Conservation (phyloP, 192 early-diverging fungal species). For the Coemansia sp. region DNA sequence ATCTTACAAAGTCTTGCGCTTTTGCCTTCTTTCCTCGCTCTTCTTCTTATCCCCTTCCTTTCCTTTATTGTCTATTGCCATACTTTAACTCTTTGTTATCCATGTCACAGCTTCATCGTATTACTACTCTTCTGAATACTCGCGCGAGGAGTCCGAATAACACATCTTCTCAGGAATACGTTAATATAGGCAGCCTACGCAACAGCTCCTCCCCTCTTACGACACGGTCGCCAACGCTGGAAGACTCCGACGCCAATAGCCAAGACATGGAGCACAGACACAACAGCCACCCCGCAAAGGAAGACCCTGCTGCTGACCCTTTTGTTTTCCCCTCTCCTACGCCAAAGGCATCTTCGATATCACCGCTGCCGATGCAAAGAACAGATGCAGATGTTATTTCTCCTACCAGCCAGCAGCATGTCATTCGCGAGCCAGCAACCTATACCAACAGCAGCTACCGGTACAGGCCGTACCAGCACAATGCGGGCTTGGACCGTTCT, state of each 20-base stretch:
- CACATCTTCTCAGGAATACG: background rate
- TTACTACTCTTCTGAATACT: background rate
- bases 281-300: background rate
- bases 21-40: background rate
- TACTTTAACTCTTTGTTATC: background rate
- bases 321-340: background rate
- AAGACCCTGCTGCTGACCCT: background rate
- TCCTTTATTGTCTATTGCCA: background rate
- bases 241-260: background rate
- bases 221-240: slow-evolving; percentile 4
- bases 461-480: slow-evolving; percentile 30
- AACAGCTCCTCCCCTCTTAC: background rate
- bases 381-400: too few relatives aligned
- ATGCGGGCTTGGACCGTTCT: background rate
- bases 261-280: background rate
- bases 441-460: slow-evolving; percentile 26
- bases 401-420: slow-evolving; percentile 2
- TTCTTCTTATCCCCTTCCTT: background rate
- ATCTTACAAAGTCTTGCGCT: background rate
- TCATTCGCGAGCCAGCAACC: slow-evolving; percentile 17
- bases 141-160: background rate
- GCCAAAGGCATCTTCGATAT: background rate
- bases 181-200: background rate
- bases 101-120: slow-evolving; percentile 8
- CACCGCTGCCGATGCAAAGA: background rate